Percentiles rank a stretch among this genome's conserved stretches.
Evolutionary conservation across 768 basidiomycete genomes (phyloP).

Genomic region (Chalciporus piperatus): DNA sequence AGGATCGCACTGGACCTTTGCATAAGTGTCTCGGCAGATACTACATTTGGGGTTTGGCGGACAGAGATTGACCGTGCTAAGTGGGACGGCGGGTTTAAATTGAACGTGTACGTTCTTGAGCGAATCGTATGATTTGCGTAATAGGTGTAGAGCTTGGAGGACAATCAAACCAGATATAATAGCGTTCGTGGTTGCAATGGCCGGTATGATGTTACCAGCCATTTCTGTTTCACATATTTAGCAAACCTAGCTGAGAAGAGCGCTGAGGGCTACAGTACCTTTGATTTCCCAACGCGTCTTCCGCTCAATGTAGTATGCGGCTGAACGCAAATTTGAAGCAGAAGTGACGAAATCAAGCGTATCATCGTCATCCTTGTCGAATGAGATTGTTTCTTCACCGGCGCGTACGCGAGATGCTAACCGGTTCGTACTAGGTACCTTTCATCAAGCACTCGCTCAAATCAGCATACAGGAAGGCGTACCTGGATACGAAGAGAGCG

Average conservation of each 20-base stretch:
- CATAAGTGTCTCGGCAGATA: conserved; percentile 84
- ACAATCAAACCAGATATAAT: conserved; percentile 95
- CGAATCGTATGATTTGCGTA: conserved; percentile 59
- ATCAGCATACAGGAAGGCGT: conserved; percentile 5
- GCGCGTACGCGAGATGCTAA: conserved; percentile 65
- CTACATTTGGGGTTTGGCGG: conserved; percentile 77
- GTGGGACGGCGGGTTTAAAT: conserved; percentile 74
- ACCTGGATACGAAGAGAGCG: conserved; percentile 85
- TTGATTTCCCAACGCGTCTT: conserved; percentile 98
- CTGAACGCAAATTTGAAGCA: conserved; percentile 87
- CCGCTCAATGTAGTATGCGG: conserved; percentile 81
- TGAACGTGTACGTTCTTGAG: conserved; percentile 78
- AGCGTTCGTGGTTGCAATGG: conserved; percentile 98
- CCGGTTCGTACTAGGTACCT: conserved; percentile 62
- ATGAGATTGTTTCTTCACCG: conserved; percentile 72
- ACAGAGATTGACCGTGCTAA: conserved; percentile 65
- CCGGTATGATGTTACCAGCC: conserved; percentile 99
- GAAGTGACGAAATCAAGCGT: conserved; percentile 96
- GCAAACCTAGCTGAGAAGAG: background rate
- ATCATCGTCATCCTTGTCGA: conserved; percentile 98
- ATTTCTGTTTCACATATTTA: conserved; percentile 59
- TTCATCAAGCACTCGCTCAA: background rate
- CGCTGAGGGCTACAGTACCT: conserved; percentile 44
- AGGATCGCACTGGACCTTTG: conserved; percentile 71
- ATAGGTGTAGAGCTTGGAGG: conserved; percentile 82